phyloP scores from a whole-genome alignment of 2,329 filamentous ascomycete genomes.

The Alternaria viburni region DNA sequence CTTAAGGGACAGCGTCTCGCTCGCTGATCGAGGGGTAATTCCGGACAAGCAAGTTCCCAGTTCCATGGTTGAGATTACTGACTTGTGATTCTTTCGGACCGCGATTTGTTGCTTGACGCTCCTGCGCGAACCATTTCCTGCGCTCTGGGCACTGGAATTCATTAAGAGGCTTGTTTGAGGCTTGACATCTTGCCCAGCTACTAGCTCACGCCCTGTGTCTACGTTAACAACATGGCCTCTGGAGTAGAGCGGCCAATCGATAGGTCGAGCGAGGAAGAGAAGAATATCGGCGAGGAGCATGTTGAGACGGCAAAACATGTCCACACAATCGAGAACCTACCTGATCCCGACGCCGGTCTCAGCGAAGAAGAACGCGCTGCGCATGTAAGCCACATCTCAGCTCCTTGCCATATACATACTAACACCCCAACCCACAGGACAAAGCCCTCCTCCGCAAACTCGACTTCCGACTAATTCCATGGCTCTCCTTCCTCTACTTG shows the following conservation, averaged over 20 bases:
- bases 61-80: not conserved
- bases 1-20: not conserved
- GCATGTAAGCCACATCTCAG: conserved; percentile 57
- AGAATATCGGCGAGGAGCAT: conserved; percentile 17
- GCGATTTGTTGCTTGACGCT: not conserved
- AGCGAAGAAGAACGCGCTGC: conserved; percentile 67
- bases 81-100: not conserved
- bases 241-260: conserved; percentile 27
- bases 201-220: not conserved
- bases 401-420: not conserved
- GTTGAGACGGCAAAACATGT: conserved; percentile 12
- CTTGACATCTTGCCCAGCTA: not conserved
- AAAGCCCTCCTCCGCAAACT: conserved; percentile 67
- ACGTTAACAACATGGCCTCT: conserved; percentile 23
- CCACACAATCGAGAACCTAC: conserved; percentile 28
- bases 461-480: conserved; percentile 67
- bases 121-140: not conserved
- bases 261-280: conserved; percentile 29
- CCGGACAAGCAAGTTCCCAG: not conserved
- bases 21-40: not conserved
- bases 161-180: not conserved
- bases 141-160: not conserved
- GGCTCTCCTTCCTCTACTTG: conserved; percentile 74
- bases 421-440: conserved; percentile 55
- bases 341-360: conserved; percentile 69